These are phyloP conservation scores for Psidium friedrichsthalianum DNA, from an alignment of 345 rosid genomes.

Conservation along the genomic window DNA sequence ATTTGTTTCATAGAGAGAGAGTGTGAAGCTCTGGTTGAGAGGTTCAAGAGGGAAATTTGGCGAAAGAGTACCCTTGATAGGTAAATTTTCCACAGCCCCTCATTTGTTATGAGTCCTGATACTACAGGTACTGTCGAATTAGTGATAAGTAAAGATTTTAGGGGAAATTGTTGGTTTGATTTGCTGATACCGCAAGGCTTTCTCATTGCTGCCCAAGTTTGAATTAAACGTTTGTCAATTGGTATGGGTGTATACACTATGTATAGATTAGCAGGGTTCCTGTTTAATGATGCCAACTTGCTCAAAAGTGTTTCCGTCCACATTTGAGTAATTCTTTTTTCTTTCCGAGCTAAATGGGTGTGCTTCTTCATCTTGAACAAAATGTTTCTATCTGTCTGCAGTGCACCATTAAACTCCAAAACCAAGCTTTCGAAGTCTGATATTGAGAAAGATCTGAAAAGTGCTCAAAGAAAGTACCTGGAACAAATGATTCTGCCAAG, in stretches of 20 bases:
- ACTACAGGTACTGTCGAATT: neutral
- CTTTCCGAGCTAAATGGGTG: neutral
- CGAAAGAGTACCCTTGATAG: constrained; percentile 26
- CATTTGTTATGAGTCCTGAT: neutral
- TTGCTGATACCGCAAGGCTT: neutral
- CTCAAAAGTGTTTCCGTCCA: neutral
- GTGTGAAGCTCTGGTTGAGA: constrained; percentile 61
- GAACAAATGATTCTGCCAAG: constrained; percentile 65
- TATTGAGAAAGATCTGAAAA: constrained; percentile 60
- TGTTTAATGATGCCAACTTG: neutral
- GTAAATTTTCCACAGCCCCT: constrained; percentile 11
- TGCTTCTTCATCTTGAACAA: neutral
- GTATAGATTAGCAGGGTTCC: neutral
- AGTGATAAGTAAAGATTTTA: neutral
- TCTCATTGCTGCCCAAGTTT: neutral
- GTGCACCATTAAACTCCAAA: constrained; percentile 23
- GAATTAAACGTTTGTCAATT: neutral
- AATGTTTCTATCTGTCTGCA: constrained; percentile 19
- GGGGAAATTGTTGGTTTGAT: neutral
- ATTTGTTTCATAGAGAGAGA: constrained; percentile 74
- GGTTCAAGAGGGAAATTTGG: constrained; percentile 37
- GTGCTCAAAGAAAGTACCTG: constrained; percentile 65
- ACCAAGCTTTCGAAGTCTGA: constrained; percentile 57
- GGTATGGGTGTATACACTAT: neutral
- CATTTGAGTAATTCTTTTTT: neutral